A percentile compares a stretch with the other conserved stretches of the same genome.
phyloP scores from a whole-genome alignment of 805 yeast genomes.

The Wickerhamiella bombiphila region DNA sequence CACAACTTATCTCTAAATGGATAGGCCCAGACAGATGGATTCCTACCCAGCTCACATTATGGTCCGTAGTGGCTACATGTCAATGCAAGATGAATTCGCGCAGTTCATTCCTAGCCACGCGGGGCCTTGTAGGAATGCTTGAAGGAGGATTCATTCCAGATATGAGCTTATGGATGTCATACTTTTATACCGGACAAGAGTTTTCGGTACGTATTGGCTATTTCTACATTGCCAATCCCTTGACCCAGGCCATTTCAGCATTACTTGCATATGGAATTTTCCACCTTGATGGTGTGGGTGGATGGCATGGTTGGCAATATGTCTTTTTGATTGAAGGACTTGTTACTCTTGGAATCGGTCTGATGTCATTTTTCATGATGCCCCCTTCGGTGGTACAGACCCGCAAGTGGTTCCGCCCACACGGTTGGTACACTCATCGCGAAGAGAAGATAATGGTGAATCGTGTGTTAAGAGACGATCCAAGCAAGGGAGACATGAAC shows the following conservation, averaged over 20 bases:
- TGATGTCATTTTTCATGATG: slow-evolving; percentile 34
- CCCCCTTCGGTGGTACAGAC: slow-evolving; percentile 44
- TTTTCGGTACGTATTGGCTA: slow-evolving; percentile 42
- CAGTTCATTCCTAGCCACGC: slow-evolving; percentile 31
- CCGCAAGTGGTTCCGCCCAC: slow-evolving; percentile 32
- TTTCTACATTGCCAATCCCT: slow-evolving; percentile 44
- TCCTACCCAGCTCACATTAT: slow-evolving; percentile 41
- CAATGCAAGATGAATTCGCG: slow-evolving; percentile 34
- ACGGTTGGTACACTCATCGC: slow-evolving; percentile 40
- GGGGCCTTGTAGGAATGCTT: slow-evolving; percentile 40
- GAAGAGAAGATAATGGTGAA: slow-evolving; percentile 48
- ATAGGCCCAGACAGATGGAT: slow-evolving; percentile 54
- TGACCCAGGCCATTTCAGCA: slow-evolving; percentile 33
- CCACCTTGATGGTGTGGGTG: slow-evolving; percentile 31
- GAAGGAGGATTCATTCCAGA: slow-evolving; percentile 65
- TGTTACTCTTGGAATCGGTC: slow-evolving; percentile 40
- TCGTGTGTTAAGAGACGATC: slow-evolving; percentile 48
- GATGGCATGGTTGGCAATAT: slow-evolving; percentile 50
- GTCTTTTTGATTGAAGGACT: slow-evolving; percentile 51
- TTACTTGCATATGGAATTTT: slow-evolving; percentile 41
- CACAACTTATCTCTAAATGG: slow-evolving; percentile 48
- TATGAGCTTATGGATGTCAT: slow-evolving; percentile 46
- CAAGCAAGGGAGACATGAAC: slow-evolving; percentile 48
- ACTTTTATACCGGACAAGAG: slow-evolving; percentile 48
- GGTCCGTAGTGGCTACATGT: slow-evolving; percentile 42